A percentile compares a stretch with the other conserved stretches of the same genome.
These are phyloP conservation scores for Didymosphaeria variabile DNA, from an alignment of 2,329 filamentous ascomycete species.

Conservation along the genomic window DNA sequence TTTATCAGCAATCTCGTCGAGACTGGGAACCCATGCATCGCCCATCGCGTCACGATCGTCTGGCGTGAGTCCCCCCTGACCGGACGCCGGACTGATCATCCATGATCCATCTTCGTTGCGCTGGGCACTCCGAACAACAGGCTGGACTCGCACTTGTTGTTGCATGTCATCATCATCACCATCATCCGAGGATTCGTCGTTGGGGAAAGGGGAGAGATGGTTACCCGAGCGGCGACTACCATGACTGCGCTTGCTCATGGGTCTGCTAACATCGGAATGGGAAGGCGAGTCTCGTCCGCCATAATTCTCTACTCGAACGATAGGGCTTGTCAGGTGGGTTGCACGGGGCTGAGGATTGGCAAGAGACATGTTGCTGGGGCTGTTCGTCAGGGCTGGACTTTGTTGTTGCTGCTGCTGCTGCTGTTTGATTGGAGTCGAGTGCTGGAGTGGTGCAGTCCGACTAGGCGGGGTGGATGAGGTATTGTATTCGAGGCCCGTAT, in stretches of 20 bases:
- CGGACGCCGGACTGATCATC: conserved; percentile 49
- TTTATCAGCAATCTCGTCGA: conserved; percentile 61
- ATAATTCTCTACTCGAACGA: conserved; percentile 51
- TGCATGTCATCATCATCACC: conserved; percentile 36
- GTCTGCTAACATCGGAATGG: conserved; percentile 44
- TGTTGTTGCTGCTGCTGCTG: conserved; percentile 46
- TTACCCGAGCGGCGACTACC: conserved; percentile 46
- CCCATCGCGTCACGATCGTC: conserved; percentile 52
- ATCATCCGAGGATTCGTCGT: conserved; percentile 45
- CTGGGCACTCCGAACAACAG: conserved; percentile 43
- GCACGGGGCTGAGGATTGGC: conserved; percentile 38
- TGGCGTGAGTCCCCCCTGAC: conserved; percentile 59
- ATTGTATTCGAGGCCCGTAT: conserved; percentile 29
- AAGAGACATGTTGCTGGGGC: conserved; percentile 40
- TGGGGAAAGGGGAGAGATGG: conserved; percentile 50
- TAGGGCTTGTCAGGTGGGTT: conserved; percentile 49
- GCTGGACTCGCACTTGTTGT: conserved; percentile 24
- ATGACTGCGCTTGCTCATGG: conserved; percentile 47
- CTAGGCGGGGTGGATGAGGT: conserved; percentile 40
- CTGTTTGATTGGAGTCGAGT: conserved; percentile 45
- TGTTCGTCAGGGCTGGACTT: conserved; percentile 51
- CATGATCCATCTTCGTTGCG: conserved; percentile 59
- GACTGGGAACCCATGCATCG: conserved; percentile 56
- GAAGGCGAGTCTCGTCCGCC: conserved; percentile 47
- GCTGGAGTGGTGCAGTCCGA: conserved; percentile 27